Base-by-base conservation (phyloP, 1,284 basidiomycete genomes). In the Irpex lacteus region DNA sequence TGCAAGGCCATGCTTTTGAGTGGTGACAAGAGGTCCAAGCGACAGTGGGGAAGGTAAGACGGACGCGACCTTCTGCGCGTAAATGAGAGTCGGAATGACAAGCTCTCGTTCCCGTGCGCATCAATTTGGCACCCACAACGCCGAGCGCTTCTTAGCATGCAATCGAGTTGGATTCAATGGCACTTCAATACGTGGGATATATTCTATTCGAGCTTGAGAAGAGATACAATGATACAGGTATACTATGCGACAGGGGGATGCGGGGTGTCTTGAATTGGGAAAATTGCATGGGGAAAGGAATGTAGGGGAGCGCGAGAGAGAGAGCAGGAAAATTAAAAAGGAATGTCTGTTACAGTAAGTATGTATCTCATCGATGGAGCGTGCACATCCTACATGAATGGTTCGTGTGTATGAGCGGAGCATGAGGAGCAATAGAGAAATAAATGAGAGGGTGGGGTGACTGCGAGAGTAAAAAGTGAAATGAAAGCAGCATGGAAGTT, bases 1-100 rank as follows among this genome's bases (percentile, higher is more conserved):
- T 70, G 68, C 50, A 74, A 64, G 44, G 75, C 71, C 36, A 65
- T 67, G 36, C 13, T 21, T 44, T 44, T 44, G 8, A 11, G 40
- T 9, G 2, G 15, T 5, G 2, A 11, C 40, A 44, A 15, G 15
- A 19, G 49, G 9, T 15, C 3, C 49, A 7, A 52, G 49, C 49
- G 49, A 52, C 9, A 15, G 15, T 52, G 18, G 18, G 50, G 18
- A 21, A 47, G 44, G 26, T 26, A 26, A 3, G 26, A 19, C 8
- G 15, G 5, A 7, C 19, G 50, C 18, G 18, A 52, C 50, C 50
- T 52, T 21, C 19, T 18, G 7, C 50, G 50, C 50, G 50, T 52
- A 52, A 52, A 18, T 47, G 40, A 44, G 40, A 44, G 40, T 44
- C 40, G 40, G 40, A 44, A 44, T 15, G 40, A 44, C 15, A 44